Evolutionary conservation across 306 rosid genomes (phyloP).

Genomic region (Fragaria nilgerrensis): DNA sequence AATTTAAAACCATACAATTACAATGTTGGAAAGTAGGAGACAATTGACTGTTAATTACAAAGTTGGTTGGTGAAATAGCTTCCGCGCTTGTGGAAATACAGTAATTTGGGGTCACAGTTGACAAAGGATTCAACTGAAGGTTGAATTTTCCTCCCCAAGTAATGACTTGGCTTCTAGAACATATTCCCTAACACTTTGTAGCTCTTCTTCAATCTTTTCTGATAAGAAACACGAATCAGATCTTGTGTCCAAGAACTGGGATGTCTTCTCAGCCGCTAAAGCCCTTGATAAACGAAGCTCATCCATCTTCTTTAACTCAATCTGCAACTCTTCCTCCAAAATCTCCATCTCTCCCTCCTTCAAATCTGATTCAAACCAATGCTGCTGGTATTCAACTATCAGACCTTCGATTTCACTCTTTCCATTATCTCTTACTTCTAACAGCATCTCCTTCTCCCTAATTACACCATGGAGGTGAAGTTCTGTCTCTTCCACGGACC

Average conservation of each 20-base stretch:
- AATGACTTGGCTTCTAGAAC: conserved; percentile 60
- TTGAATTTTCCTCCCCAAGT: conserved; percentile 43
- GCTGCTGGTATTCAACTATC: conserved; percentile 41
- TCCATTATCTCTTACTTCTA: conserved; percentile 38
- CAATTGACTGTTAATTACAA: conserved; percentile 8
- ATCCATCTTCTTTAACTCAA: conserved; percentile 35
- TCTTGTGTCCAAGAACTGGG: conserved; percentile 36
- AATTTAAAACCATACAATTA: background rate
- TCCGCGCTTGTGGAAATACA: conserved; percentile 20
- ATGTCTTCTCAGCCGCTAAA: conserved; percentile 41
- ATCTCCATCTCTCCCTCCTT: conserved; percentile 47
- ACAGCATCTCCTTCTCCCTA: conserved; percentile 39
- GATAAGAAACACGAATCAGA: conserved; percentile 35
- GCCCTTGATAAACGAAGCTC: conserved; percentile 45
- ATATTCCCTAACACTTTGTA: conserved; percentile 42
- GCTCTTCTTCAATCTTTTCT: conserved; percentile 55
- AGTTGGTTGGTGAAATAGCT: background rate
- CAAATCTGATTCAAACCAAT: conserved; percentile 31
- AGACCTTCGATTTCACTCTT: conserved; percentile 33
- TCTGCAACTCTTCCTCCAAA: conserved; percentile 63
- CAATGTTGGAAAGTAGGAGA: conserved; percentile 4
- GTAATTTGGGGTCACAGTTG: background rate
- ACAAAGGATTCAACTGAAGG: conserved; percentile 31
- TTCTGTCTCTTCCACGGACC: conserved; percentile 34
- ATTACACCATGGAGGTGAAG: conserved; percentile 29